Evolutionary conservation across 768 basidiomycete species (phyloP).

Genomic region (Kwoniella mangroviensis): DNA sequence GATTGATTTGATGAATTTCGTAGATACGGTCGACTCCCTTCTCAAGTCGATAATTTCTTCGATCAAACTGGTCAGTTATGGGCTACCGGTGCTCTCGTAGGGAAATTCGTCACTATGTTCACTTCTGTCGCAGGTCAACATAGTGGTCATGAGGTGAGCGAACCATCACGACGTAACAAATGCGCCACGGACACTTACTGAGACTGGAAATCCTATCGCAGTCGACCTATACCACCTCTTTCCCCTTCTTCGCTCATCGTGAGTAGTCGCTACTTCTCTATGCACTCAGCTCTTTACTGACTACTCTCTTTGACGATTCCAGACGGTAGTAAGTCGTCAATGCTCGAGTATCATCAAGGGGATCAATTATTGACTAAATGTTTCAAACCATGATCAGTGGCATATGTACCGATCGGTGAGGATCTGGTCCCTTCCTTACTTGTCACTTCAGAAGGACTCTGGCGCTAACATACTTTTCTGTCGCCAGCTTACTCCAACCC

Average conservation of each 20-base stretch:
- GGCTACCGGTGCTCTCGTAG: slow-evolving; percentile 64
- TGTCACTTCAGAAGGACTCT: background rate
- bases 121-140: slow-evolving; percentile 72
- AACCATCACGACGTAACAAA: background rate
- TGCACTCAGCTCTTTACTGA: background rate
- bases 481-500: slow-evolving; percentile 56
- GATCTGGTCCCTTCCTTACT: background rate
- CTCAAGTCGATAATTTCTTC: slow-evolving; percentile 60
- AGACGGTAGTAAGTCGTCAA: slow-evolving; percentile 36
- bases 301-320: background rate
- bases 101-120: slow-evolving; percentile 71
- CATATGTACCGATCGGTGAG: slow-evolving; percentile 65
- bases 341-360: background rate
- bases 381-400: slow-evolving; percentile 26
- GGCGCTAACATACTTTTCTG: background rate
- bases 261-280: slow-evolving; percentile 1
- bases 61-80: slow-evolving; percentile 68
- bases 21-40: slow-evolving; percentile 60
- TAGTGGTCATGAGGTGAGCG: slow-evolving; percentile 67
- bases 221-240: slow-evolving; percentile 60
- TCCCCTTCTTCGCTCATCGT: slow-evolving; percentile 67
- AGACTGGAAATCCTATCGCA: slow-evolving; percentile 1
- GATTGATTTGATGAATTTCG: background rate
- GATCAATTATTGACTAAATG: background rate
- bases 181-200: background rate